Conservation (phyloP, 768 basidiomycete genomes). For the Galerina sulciceps region DNA sequence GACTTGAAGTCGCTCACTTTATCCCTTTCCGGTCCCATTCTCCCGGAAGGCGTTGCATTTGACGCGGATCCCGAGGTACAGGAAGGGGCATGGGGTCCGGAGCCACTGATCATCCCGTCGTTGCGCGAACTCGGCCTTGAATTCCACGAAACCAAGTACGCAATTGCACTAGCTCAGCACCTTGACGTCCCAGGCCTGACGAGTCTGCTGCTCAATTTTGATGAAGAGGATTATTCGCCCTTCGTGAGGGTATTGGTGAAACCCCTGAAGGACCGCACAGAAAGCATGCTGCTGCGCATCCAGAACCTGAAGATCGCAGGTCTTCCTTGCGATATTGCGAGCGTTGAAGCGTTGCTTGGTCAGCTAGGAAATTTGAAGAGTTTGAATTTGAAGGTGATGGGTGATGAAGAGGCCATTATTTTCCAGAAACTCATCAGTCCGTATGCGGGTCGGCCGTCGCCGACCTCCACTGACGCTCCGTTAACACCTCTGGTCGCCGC, state of each 20-base stretch:
- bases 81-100: conserved; percentile 37
- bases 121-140: conserved; percentile 41
- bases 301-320: conserved; percentile 56
- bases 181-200: conserved; percentile 44
- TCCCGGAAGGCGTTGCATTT: conserved; percentile 19
- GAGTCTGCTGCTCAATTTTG: conserved; percentile 58
- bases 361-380: conserved; percentile 51
- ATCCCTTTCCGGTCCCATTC: conserved; percentile 57
- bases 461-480: conserved; percentile 13
- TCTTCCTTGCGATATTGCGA: conserved; percentile 43
- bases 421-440: conserved; percentile 31
- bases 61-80: conserved; percentile 21
- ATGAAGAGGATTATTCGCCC: conserved; percentile 54
- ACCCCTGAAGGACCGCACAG: conserved; percentile 40
- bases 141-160: conserved; percentile 43
- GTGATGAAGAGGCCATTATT: conserved; percentile 32
- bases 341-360: conserved; percentile 42
- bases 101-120: conserved; percentile 42
- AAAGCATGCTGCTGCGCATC: conserved; percentile 52
- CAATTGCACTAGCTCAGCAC: conserved; percentile 39
- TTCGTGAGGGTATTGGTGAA: conserved; percentile 49
- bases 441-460: conserved; percentile 1
- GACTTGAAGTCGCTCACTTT: conserved; percentile 57
- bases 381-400: conserved; percentile 40
- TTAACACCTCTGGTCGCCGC: conserved; percentile 5